Percentiles rank a stretch among this genome's conserved stretches.
phyloP scores from a whole-genome alignment of 148 eudicot species.

The Agrostemma githago region DNA sequence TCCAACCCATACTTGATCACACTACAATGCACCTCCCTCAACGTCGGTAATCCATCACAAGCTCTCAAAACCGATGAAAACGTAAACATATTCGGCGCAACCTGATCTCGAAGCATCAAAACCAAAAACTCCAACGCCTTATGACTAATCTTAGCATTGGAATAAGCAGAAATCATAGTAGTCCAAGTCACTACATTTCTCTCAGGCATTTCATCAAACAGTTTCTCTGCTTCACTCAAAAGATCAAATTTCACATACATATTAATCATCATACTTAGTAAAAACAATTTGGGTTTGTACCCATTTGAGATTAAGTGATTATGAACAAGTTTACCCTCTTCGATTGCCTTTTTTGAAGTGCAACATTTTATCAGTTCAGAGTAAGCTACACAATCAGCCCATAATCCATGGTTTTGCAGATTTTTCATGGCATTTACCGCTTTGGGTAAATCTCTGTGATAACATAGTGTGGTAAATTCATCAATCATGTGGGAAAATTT shows the following conservation, averaged over 20 bases:
- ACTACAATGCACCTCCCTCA: slow-evolving; percentile 41
- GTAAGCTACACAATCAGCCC: slow-evolving; percentile 34
- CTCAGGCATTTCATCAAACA: slow-evolving; percentile 49
- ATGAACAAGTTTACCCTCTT: slow-evolving; percentile 39
- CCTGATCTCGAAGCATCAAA: slow-evolving; percentile 39
- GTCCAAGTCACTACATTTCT: slow-evolving; percentile 52
- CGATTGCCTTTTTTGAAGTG: slow-evolving; percentile 28
- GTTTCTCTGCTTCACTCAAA: slow-evolving; percentile 33
- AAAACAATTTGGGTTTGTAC: slow-evolving; percentile 34
- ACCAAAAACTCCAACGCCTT: slow-evolving; percentile 36
- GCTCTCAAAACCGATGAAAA: slow-evolving; percentile 45
- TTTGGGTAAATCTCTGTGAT: slow-evolving; percentile 35
- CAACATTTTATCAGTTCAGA: slow-evolving; percentile 44
- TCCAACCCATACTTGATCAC: slow-evolving; percentile 38
- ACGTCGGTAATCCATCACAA: slow-evolving; percentile 34
- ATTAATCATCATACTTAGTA: slow-evolving; percentile 32
- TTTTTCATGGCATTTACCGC: slow-evolving; percentile 31
- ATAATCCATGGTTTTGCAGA: slow-evolving; percentile 29
- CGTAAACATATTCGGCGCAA: slow-evolving; percentile 44
- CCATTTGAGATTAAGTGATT: slow-evolving; percentile 41
- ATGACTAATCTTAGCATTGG: slow-evolving; percentile 27
- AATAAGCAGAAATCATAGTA: slow-evolving; percentile 44
- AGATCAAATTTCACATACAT: slow-evolving; percentile 47
- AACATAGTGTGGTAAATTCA: slow-evolving; percentile 31
- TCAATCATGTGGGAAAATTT: slow-evolving; percentile 18